A percentile compares a stretch with the other conserved stretches of the same genome.
phyloP scores from a whole-genome alignment of 345 rosid species.

The Psidium guajava region DNA sequence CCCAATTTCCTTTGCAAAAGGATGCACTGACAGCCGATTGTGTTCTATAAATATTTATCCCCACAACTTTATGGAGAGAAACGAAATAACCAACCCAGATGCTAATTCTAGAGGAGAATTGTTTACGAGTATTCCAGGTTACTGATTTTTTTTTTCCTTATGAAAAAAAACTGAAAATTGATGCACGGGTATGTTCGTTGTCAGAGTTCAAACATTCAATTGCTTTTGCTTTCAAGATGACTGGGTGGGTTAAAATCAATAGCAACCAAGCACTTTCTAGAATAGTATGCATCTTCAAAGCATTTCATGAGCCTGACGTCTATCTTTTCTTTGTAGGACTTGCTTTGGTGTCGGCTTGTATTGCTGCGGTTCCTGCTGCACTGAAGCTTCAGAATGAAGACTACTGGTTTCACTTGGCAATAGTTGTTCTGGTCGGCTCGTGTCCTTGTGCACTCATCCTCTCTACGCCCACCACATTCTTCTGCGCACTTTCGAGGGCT shows the following conservation, averaged over 20 bases:
- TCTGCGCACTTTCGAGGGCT: constrained; percentile 76
- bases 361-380: constrained; percentile 46
- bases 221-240: background rate
- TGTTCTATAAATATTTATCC: background rate
- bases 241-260: background rate
- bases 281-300: background rate
- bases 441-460: constrained; percentile 88
- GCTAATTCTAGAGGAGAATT: background rate
- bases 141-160: background rate
- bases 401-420: constrained; percentile 65
- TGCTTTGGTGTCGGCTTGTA: constrained; percentile 35
- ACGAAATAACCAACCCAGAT: background rate
- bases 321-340: constrained; percentile 28
- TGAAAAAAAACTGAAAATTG: background rate
- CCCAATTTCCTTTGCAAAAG: background rate
- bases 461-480: constrained; percentile 74
- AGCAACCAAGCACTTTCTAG: background rate
- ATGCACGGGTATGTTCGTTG: background rate
- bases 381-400: constrained; percentile 24
- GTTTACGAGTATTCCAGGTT: background rate
- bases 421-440: constrained; percentile 75
- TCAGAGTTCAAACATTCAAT: background rate
- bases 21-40: background rate
- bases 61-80: background rate
- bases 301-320: background rate